A percentile compares a stretch with the other conserved stretches of the same genome.
phyloP scores from a whole-genome alignment of 2,329 filamentous ascomycete genomes.

The Hymenoscyphus linearis region DNA sequence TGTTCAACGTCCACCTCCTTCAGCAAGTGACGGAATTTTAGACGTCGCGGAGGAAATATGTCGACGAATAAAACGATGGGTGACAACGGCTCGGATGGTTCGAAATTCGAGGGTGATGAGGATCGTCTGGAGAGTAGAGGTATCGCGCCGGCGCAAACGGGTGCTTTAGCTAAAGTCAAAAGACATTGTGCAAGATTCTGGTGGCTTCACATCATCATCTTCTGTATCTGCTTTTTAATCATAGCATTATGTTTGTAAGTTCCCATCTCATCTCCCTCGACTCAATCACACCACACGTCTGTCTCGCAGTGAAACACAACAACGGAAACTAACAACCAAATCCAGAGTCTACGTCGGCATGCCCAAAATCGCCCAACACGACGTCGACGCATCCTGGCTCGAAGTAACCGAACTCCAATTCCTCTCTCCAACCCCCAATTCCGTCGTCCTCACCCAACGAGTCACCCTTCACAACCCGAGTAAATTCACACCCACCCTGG shows the following conservation, averaged over 20 bases:
- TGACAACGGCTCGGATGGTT: constrained; percentile 5
- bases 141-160: not conserved
- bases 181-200: constrained; percentile 39
- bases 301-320: not conserved
- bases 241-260: constrained; percentile 52
- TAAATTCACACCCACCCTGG: constrained; percentile 48
- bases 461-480: constrained; percentile 43
- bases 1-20: not conserved
- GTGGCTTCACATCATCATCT: constrained; percentile 48
- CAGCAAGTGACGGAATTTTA: not conserved
- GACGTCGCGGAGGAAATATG: not conserved
- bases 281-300: not conserved
- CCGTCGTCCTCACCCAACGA: constrained; percentile 43
- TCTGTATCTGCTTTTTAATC: constrained; percentile 46
- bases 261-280: not conserved
- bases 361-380: constrained; percentile 50
- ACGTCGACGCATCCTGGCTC: constrained; percentile 47
- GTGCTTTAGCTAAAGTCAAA: constrained; percentile 24
- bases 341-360: constrained; percentile 52
- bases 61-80: not conserved
- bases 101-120: constrained; percentile 14
- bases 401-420: constrained; percentile 46
- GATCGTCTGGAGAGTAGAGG: constrained; percentile 13
- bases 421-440: constrained; percentile 42
- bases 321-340: not conserved